phyloP scores from a whole-genome alignment of 2,329 filamentous ascomycete genomes.

The Arthroderma sp. region DNA sequence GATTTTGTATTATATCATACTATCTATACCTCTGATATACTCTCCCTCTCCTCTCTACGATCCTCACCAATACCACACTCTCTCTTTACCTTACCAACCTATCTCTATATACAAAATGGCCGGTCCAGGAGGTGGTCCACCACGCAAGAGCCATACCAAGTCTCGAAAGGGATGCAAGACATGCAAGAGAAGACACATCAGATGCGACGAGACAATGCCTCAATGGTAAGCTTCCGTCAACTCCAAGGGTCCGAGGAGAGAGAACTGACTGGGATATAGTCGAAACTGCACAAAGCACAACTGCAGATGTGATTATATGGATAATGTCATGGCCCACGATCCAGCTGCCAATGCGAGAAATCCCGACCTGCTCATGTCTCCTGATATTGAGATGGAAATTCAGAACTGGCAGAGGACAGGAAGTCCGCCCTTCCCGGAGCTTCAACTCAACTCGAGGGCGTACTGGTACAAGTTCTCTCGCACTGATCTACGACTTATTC shows the following conservation, averaged over 20 bases:
- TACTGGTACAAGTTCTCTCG: slow-evolving; percentile 59
- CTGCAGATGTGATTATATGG: slow-evolving; percentile 95
- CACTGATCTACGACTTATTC: slow-evolving; percentile 74
- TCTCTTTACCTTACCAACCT: slow-evolving; percentile 1
- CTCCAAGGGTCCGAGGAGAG: not conserved
- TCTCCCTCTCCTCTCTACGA: not conserved
- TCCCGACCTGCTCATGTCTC: slow-evolving; percentile 66
- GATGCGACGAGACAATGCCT: slow-evolving; percentile 93
- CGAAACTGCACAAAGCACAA: slow-evolving; percentile 99
- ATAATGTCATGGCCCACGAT: slow-evolving; percentile 50
- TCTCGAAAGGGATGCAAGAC: slow-evolving; percentile 97
- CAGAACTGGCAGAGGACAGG: slow-evolving; percentile 74
- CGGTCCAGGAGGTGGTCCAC: slow-evolving; percentile 87
- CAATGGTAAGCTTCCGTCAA: slow-evolving; percentile 59
- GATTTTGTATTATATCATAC: not conserved
- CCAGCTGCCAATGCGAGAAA: slow-evolving; percentile 38
- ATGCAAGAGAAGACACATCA: slow-evolving; percentile 93
- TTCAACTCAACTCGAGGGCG: slow-evolving; percentile 62
- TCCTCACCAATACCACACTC: not conserved
- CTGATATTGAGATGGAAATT: slow-evolving; percentile 69
- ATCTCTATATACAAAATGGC: slow-evolving; percentile 47
- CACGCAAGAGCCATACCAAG: slow-evolving; percentile 87
- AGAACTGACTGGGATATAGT: slow-evolving; percentile 36
- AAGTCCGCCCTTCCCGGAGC: slow-evolving; percentile 69
- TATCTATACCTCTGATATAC: not conserved